Percentiles rank a stretch among this genome's conserved stretches.
phyloP scores from a whole-genome alignment of 164 flowering plant species.

The Liquidambar formosana region DNA sequence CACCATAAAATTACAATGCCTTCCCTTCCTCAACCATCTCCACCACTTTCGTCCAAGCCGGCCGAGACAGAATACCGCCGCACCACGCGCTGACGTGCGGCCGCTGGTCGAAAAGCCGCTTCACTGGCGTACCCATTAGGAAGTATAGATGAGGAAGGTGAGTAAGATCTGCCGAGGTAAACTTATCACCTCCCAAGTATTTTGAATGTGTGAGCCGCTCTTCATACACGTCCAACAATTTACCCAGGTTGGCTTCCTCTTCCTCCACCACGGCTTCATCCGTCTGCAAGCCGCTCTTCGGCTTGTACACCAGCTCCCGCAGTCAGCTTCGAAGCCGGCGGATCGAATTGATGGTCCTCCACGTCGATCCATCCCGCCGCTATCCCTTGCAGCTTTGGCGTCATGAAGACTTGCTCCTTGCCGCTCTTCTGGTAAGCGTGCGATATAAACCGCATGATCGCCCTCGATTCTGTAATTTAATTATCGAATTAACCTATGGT shows the following conservation, averaged over 20 bases:
- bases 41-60: conserved; percentile 25
- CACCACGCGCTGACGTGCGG: conserved; percentile 24
- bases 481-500: too few relatives aligned
- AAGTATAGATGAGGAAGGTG: conserved; percentile 27
- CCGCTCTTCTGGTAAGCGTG: not conserved
- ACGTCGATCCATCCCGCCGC: conserved; percentile 27
- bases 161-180: conserved; percentile 31
- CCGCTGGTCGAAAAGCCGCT: conserved; percentile 22
- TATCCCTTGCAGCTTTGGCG: conserved; percentile 16
- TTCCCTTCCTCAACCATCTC: conserved; percentile 11
- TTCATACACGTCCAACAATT: conserved; percentile 28
- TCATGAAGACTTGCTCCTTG: conserved; percentile 4
- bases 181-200: conserved; percentile 30
- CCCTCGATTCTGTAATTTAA: conserved; percentile 10
- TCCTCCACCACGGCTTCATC: conserved; percentile 19
- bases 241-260: conserved; percentile 20
- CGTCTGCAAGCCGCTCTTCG: not conserved
- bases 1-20: not conserved
- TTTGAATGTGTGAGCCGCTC: conserved; percentile 18
- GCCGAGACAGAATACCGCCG: conserved; percentile 19
- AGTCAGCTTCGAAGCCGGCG: conserved; percentile 14
- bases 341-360: conserved; percentile 29
- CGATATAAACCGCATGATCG: conserved; percentile 17
- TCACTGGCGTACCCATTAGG: conserved; percentile 20
- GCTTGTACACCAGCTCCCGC: conserved; percentile 15